Base-by-base conservation (phyloP, 106 monocot species). In the Phalaenopsis aphrodite region DNA sequence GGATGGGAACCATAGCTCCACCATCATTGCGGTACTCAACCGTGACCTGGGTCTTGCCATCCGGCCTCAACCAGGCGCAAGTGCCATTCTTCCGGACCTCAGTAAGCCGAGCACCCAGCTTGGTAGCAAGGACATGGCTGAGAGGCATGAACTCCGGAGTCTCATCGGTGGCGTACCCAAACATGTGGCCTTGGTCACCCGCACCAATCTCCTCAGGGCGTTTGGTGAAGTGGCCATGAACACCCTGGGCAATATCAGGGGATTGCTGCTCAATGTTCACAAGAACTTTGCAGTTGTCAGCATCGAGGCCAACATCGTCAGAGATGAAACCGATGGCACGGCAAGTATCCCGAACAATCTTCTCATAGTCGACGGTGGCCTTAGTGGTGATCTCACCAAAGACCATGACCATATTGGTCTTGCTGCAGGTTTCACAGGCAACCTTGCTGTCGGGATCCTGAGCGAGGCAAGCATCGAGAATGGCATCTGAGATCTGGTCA, bases 151-250 rank as follows among this genome's bases (percentile, higher is more conserved):
- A 15, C 24, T 81, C 81, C 3, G 81, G 81, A 75, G 81, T 81
- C 46, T 81, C 81, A 36, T 81, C 81, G 8, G 81, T 81, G 15
- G 83, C 83, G 52, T 83, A 83, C 1, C 83, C 83, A 24, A 83
- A 83, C 83, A 83, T 83, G 72, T 83, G 83, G 9, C 83, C 83
- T 36, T 83, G 83, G 78, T 83, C 83, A 18, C 83, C 83, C 9
- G 83, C 83, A 61, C 83, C 83, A 18, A 83, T 78, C 17, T 83
- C 83, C 24, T 83, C 83, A 3, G 83, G 83, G 39, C 46, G 78
- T 55, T 83, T 83, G 73, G 83, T 83, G 78, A 83, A 83, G 52
- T 83, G 83, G 21, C 83, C 81, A 42, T 81, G 81, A 36, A 81
- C 81, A 47, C 81, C 81, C 45, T 81, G 81, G 52, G 81, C 81